Percentiles rank a stretch among this genome's conserved stretches.
phyloP scores from a whole-genome alignment of 2,329 filamentous ascomycete species.

The Claviceps sp. region DNA sequence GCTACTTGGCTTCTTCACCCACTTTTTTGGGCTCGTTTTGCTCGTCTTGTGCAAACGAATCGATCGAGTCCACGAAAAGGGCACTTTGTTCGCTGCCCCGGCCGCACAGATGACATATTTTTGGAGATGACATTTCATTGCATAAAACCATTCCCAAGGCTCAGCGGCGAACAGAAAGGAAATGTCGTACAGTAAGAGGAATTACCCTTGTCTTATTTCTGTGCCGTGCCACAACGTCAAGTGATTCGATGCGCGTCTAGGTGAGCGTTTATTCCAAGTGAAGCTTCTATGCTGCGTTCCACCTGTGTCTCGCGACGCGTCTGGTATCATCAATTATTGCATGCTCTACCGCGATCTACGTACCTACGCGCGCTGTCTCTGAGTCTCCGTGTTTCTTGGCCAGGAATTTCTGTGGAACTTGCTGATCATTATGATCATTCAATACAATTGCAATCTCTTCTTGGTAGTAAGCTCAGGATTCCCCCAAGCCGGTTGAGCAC shows the following conservation, averaged over 20 bases:
- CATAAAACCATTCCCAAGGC: not conserved
- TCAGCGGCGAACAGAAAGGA: not conserved
- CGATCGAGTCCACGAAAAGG: constrained; percentile 8
- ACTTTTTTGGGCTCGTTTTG: constrained; percentile 54
- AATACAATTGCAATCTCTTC: too few relatives aligned
- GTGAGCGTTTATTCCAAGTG: too few relatives aligned
- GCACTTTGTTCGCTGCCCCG: not conserved
- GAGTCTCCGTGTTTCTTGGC: too few relatives aligned
- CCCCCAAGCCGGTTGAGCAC: not conserved
- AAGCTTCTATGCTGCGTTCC: not conserved
- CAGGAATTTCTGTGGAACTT: too few relatives aligned
- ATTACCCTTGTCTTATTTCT: too few relatives aligned
- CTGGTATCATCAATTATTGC: not conserved
- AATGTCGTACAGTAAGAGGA: too few relatives aligned
- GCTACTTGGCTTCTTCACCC: constrained; percentile 18
- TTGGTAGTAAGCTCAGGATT: too few relatives aligned
- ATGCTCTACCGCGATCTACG: not conserved
- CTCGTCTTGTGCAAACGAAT: constrained; percentile 31
- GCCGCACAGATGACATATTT: not conserved
- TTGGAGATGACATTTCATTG: not conserved
- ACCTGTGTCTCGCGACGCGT: not conserved
- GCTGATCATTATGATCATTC: too few relatives aligned
- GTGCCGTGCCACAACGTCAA: too few relatives aligned
- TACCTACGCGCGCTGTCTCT: not conserved
- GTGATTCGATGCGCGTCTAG: too few relatives aligned